phyloP scores from a whole-genome alignment of 163 green algal species.

The Scenedesmus sp. region DNA sequence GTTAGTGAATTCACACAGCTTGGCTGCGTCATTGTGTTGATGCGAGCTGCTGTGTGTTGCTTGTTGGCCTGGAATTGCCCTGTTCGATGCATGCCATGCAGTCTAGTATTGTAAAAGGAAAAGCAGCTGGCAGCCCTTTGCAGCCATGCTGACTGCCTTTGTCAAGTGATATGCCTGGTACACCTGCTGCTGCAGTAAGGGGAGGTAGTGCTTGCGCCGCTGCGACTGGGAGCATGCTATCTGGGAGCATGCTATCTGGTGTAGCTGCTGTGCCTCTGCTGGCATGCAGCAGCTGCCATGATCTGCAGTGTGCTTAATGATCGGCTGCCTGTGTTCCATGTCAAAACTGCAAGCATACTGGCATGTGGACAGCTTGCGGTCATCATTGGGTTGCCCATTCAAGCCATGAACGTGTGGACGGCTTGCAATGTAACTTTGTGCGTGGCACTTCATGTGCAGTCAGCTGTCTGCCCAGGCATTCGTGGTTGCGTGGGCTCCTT shows the following conservation, averaged over 20 bases:
- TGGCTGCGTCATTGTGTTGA: not conserved
- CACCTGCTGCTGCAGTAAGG: not conserved
- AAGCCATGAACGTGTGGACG: too few relatives aligned
- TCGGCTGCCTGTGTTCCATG: too few relatives aligned
- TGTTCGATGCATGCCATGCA: too few relatives aligned
- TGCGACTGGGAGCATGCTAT: not conserved
- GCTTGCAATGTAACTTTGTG: too few relatives aligned
- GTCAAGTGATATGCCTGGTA: not conserved
- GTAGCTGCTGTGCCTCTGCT: not conserved
- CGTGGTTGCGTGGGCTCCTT: too few relatives aligned
- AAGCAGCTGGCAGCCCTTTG: not conserved
- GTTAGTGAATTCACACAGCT: not conserved
- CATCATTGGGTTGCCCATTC: too few relatives aligned
- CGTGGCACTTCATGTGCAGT: too few relatives aligned
- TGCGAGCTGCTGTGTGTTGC: not conserved
- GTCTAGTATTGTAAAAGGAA: too few relatives aligned
- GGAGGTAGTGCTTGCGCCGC: too few relatives aligned
- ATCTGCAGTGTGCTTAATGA: not conserved
- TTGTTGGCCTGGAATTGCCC: not conserved
- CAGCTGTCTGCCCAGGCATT: too few relatives aligned
- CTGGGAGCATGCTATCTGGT: not conserved
- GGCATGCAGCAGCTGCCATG: not conserved
- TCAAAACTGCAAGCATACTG: too few relatives aligned
- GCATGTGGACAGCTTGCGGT: too few relatives aligned
- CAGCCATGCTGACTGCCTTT: not conserved